Percentiles rank a stretch among this genome's conserved stretches.
These are phyloP conservation scores for Curvularia lunata DNA, from an alignment of 2,329 filamentous ascomycete genomes.

Conservation along the genomic window DNA sequence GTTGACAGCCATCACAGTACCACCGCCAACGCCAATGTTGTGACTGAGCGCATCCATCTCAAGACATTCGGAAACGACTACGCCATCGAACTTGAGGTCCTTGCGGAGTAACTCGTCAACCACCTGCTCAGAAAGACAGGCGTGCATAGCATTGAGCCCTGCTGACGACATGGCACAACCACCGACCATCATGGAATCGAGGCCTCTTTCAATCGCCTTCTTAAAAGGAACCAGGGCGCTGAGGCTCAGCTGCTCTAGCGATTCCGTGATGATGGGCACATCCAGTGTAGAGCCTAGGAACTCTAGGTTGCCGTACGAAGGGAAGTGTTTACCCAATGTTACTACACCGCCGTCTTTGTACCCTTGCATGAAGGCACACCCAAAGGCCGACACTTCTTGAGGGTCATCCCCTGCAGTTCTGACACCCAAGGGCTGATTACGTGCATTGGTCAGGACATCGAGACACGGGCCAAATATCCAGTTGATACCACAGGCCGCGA, in stretches of 20 bases:
- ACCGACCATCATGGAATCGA: conserved; percentile 95
- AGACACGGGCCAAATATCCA: conserved; percentile 92
- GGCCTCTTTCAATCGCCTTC: conserved; percentile 82
- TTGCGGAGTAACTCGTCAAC: conserved; percentile 88
- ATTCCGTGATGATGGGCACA: conserved; percentile 94
- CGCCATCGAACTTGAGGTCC: conserved; percentile 87
- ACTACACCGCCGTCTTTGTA: conserved; percentile 89
- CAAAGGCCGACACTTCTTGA: conserved; percentile 91
- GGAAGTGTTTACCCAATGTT: conserved; percentile 95
- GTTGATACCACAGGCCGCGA: conserved; percentile 92
- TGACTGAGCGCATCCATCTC: conserved; percentile 97
- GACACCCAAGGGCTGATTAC: conserved; percentile 88
- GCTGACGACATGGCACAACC: conserved; percentile 91
- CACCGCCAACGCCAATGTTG: conserved; percentile 95
- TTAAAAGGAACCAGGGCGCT: conserved; percentile 90
- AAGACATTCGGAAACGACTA: conserved; percentile 92
- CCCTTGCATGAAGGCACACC: conserved; percentile 87
- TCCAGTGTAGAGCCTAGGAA: conserved; percentile 90
- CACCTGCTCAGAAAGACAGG: conserved; percentile 89
- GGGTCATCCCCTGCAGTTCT: conserved; percentile 91
- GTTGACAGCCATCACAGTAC: conserved; percentile 96
- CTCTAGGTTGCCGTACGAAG: conserved; percentile 93
- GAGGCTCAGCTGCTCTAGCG: conserved; percentile 88
- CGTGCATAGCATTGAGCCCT: conserved; percentile 93
- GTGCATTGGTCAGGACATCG: conserved; percentile 91